Conservation (phyloP, 805 yeast genomes). For the Suhomyces vadensis region DNA sequence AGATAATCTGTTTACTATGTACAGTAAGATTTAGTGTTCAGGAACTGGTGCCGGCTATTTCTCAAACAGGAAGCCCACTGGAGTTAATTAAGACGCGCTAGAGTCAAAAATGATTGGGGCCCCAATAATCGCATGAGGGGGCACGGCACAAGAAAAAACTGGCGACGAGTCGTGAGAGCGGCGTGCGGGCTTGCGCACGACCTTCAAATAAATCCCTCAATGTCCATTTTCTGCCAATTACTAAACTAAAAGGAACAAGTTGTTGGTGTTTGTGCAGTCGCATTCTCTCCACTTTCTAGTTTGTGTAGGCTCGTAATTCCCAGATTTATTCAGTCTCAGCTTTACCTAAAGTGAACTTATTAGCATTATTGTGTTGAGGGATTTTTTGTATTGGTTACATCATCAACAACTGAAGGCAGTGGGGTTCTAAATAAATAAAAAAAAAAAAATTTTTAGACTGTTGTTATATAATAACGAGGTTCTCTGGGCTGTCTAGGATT, state of each 20-base stretch:
- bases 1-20: not conserved
- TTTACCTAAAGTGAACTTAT: slow-evolving; percentile 1
- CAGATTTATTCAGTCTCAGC: slow-evolving; percentile 1
- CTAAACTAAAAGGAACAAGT: not conserved
- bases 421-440: not conserved
- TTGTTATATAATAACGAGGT: not conserved
- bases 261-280: not conserved
- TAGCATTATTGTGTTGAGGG: slow-evolving; percentile 6
- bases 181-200: not conserved
- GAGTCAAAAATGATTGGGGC: not conserved
- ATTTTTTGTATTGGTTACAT: slow-evolving; percentile 11
- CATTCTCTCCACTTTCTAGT: not conserved
- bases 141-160: not conserved
- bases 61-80: slow-evolving; percentile 1
- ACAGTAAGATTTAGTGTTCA: not conserved
- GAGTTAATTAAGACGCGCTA: not conserved
- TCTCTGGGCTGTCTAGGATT: not conserved
- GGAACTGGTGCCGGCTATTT: not conserved
- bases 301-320: slow-evolving; percentile 3
- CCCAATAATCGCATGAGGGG: not conserved
- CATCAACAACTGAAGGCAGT: slow-evolving; percentile 1
- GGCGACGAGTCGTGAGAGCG: not conserved
- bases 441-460: not conserved
- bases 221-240: not conserved
- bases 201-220: slow-evolving; percentile 2